Percentiles rank a stretch among this genome's conserved stretches.
Conservation (phyloP, 257 asterid genomes). For the Solanum lignicaule region DNA sequence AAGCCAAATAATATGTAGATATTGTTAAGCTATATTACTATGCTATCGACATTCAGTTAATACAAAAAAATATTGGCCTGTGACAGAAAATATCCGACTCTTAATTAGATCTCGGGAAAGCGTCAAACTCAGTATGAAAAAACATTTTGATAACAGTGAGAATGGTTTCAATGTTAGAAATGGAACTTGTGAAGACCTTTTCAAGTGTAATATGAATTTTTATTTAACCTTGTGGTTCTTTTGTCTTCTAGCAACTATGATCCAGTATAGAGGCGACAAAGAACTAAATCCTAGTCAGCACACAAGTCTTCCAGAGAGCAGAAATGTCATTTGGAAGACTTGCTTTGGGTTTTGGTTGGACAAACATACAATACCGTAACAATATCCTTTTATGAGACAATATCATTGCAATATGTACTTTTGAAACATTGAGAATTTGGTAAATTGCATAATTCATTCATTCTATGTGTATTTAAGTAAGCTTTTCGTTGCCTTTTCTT, state of each 20-base stretch:
- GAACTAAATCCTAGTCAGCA: not conserved
- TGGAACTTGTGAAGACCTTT: not conserved
- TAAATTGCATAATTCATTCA: not conserved
- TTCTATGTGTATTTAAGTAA: not conserved
- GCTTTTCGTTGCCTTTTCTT: not conserved
- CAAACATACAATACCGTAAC: not conserved
- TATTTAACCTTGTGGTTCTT: not conserved
- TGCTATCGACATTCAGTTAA: not conserved
- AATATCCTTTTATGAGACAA: not conserved
- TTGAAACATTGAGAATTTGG: not conserved
- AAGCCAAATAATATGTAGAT: not conserved
- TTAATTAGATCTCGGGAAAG: not conserved
- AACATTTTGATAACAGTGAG: not conserved
- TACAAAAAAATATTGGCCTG: not conserved
- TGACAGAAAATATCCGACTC: not conserved
- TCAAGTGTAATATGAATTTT: not conserved
- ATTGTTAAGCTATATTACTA: not conserved
- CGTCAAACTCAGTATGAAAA: not conserved
- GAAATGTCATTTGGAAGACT: not conserved
- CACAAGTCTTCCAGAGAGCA: not conserved
- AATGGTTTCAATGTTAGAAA: not conserved
- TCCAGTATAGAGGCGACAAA: not conserved
- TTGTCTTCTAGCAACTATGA: not conserved
- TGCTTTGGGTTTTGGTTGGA: not conserved
- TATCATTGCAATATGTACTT: not conserved